Evolutionary conservation across 2,329 filamentous ascomycete genomes (phyloP), one percentile per base, ranked within the genome.

Genomic region (Pseudogymnoascus sp.): DNA sequence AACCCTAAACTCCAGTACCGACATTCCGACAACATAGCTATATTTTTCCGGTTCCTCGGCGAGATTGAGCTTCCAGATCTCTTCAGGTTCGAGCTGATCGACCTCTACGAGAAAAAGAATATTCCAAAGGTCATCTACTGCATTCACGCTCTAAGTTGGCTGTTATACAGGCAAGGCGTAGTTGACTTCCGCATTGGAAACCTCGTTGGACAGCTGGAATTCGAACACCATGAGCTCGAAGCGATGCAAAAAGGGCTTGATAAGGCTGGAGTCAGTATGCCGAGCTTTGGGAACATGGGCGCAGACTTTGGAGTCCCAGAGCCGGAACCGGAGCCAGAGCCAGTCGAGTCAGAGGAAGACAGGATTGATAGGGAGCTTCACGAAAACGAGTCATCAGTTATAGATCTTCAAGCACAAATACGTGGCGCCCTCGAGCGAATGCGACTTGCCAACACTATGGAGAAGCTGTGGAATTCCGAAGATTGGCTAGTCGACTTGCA

Each of bases 121-220:
- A 96, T 97, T 1, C 95, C 95, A 3, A 99, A 97, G 76, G 96
- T 97, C 73, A 99, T 99, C 66, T 96, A 99, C 78, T 99, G 95
- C 74, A 95, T 99, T 62, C 95, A 99, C 72, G 95, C 95, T 0
- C 80, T 99, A 17, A 97, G 93, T 74, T 99, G 93, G 92, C 82
- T 99, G n/a, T 81, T 99, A 10, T 97, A 91, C 76, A 88, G 95
- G 60, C 95, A 97, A 74, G 93, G 95, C 1, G 91, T 97, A 67
- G 89, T 97, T 40, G 89, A 93, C 72, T 97, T 99, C 75, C 87
- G 93, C 8, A 99, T 99, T 71, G 95, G 93, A 15, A 99, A 99
- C 71, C 81, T 99, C 47, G 91, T 99, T 63, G 95, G 95, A 35
- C 93, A 99, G 73, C 84, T 99, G 4, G 90, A 97, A 74, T 99